A percentile compares a stretch with the other conserved stretches of the same genome.
These are phyloP conservation scores for Quercus variabilis DNA, from an alignment of 306 rosid genomes.

Conservation along the genomic window DNA sequence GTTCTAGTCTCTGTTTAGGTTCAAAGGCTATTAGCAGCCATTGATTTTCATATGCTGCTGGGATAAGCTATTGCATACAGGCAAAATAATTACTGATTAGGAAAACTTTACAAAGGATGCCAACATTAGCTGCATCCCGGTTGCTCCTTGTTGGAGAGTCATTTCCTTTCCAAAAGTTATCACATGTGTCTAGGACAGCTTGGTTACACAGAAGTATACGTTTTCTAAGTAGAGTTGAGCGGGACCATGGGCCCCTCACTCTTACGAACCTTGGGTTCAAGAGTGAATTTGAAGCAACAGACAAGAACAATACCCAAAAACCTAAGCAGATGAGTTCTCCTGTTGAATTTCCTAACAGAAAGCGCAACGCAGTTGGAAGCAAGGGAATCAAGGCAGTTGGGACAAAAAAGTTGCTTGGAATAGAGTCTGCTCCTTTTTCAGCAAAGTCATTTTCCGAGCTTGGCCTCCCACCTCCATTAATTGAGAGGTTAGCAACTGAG, in stretches of 20 bases:
- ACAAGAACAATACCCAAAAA: conserved; percentile 28
- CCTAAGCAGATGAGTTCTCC: conserved; percentile 32
- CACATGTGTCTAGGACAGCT: conserved; percentile 42
- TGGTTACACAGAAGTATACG: conserved; percentile 46
- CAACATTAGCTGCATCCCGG: conserved; percentile 48
- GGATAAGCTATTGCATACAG: not conserved
- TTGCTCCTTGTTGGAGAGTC: conserved; percentile 67
- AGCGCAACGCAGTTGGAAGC: conserved; percentile 36
- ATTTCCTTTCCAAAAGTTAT: conserved; percentile 45
- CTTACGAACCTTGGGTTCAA: conserved; percentile 48
- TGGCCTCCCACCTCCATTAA: conserved; percentile 57
- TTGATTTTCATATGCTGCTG: not conserved
- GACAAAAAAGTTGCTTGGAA: conserved; percentile 25
- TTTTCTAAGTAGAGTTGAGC: conserved; percentile 32
- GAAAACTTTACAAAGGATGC: conserved; percentile 46
- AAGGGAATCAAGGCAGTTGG: conserved; percentile 33
- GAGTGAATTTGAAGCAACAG: conserved; percentile 33
- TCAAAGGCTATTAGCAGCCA: not conserved
- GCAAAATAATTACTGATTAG: not conserved
- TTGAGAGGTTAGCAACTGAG: conserved; percentile 67
- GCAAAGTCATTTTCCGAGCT: conserved; percentile 77
- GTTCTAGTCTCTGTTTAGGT: not conserved
- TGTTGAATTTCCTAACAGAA: conserved; percentile 37
- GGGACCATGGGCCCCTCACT: conserved; percentile 44
- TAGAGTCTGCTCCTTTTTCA: conserved; percentile 65